Base-by-base conservation (phyloP, 176 grass and related monocot genomes). In the Rhipidocladum racemiflorum region DNA sequence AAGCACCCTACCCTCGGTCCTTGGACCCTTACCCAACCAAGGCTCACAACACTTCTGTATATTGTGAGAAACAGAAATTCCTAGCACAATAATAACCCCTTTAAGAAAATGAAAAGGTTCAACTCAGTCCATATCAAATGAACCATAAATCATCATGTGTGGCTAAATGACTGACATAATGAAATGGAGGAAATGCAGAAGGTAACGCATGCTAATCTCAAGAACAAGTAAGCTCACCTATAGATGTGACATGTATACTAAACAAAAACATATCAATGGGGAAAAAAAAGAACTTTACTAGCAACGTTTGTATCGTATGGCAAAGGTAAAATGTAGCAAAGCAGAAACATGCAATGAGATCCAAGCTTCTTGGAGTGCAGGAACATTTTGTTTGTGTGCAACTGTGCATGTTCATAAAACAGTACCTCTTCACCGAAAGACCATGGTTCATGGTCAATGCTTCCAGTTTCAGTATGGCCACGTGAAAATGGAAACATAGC, bases 401-500 rank as follows among this genome's bases (percentile, higher is more conserved):
- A n/a, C n/a, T n/a, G n/a, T n/a, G n/a, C n/a, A n/a, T n/a, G n/a
- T n/a, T n/a, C n/a, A n/a, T n/a, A n/a, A 89, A 57, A 36, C 7
- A 21, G 51, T 94, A 88, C 95, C 92, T 97, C 95, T 93, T 92
- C 81, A 17, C 92, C 92, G 12, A 97, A 97, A 75, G 92, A 92
- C 95, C 95, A 97, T 77, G 95, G 95, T 35, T 97, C 92, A 46
- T 97, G 95, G 78, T 94, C 92, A 63, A 80, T 68, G 65, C 90
- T 97, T 79, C 86, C 78, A 71, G 87, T 83, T 89, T 92, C 90
- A 40, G 92, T 77, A 80, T 94, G 95, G 50, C 95, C 95, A 25
- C 95, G 92, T 77, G 88, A 92, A 87, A 97, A 97, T 68, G 92
- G 95, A 89, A 97, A 97, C 61, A 97, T 61, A 16, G 92, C 83